Evolutionary conservation across 768 basidiomycete genomes (phyloP).

Genomic region (Amanita phalloides): DNA sequence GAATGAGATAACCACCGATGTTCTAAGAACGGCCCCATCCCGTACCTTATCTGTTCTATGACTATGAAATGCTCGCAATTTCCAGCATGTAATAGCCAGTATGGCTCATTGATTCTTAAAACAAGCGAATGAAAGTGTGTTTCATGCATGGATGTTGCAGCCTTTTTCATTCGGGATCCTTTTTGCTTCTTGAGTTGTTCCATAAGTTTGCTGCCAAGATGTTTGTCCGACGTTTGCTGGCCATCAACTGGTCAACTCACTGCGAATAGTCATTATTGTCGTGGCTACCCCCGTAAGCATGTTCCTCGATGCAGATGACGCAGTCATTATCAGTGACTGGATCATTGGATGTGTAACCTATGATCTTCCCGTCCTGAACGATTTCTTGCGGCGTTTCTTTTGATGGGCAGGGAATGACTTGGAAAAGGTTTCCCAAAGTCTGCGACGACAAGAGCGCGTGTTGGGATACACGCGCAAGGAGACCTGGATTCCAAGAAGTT

Average conservation of each 20-base stretch:
- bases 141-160: slow-evolving; percentile 31
- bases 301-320: slow-evolving; percentile 52
- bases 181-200: slow-evolving; percentile 24
- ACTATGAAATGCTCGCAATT: slow-evolving; percentile 76
- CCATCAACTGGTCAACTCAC: slow-evolving; percentile 16
- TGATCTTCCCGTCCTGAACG: slow-evolving; percentile 16
- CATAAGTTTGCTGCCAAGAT: slow-evolving; percentile 32
- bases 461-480: slow-evolving; percentile 52
- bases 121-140: slow-evolving; percentile 42
- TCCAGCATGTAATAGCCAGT: slow-evolving; percentile 74
- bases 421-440: slow-evolving; percentile 53
- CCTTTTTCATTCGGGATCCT: slow-evolving; percentile 21
- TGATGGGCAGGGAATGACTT: slow-evolving; percentile 50
- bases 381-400: slow-evolving; percentile 39
- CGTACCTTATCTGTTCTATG: slow-evolving; percentile 62
- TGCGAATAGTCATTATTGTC: slow-evolving; percentile 43
- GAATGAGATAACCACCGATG: slow-evolving; percentile 2
- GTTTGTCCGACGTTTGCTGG: slow-evolving; percentile 4
- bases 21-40: neutral
- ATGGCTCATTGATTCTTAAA: slow-evolving; percentile 62
- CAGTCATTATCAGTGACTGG: slow-evolving; percentile 19
- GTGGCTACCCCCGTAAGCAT: slow-evolving; percentile 45
- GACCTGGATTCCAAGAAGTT: slow-evolving; percentile 49
- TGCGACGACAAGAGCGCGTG: slow-evolving; percentile 65
- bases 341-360: slow-evolving; percentile 17